Conservation (phyloP, 139 green algal genomes). For the Zygnema circumcarinatum region DNA sequence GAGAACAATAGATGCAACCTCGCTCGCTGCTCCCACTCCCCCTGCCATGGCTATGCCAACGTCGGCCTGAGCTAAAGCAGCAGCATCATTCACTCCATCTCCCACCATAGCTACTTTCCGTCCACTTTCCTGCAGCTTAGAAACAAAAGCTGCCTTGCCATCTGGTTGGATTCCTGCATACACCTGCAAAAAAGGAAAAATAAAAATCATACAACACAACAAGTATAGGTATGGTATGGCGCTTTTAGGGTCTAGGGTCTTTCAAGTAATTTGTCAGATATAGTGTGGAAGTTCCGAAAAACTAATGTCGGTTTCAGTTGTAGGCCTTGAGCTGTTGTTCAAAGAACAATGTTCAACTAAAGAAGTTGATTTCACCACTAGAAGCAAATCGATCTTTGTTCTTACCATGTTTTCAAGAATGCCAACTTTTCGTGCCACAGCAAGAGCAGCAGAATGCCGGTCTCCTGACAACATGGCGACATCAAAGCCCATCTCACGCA, state of each 20-base stretch:
- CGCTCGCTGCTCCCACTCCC: conserved; percentile 78
- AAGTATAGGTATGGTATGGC: conserved; percentile 1
- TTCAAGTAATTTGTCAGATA: too few relatives aligned
- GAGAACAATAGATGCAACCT: conserved; percentile 87
- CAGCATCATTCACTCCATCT: conserved; percentile 96
- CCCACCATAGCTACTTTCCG: conserved; percentile 89
- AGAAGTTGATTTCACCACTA: too few relatives aligned
- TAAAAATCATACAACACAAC: not conserved
- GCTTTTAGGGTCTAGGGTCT: too few relatives aligned
- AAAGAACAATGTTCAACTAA: too few relatives aligned
- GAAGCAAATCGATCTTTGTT: too few relatives aligned
- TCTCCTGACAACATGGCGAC: conserved; percentile 85
- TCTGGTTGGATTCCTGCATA: conserved; percentile 53
- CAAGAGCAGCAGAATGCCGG: conserved; percentile 65
- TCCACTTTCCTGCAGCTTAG: conserved; percentile 62
- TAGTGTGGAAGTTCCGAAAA: too few relatives aligned
- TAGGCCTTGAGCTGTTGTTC: too few relatives aligned
- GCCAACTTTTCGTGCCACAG: conserved; percentile 71
- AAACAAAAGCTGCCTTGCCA: conserved; percentile 59
- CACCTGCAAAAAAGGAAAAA: conserved; percentile 23
- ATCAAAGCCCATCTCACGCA: conserved; percentile 67
- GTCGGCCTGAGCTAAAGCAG: conserved; percentile 82
- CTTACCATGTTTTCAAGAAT: too few relatives aligned
- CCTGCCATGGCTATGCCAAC: conserved; percentile 82
- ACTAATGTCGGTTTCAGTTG: too few relatives aligned